Evolutionary conservation across 1,284 basidiomycete species (phyloP), one percentile per base, ranked within the genome.

Genomic region (Boletus smithii): DNA sequence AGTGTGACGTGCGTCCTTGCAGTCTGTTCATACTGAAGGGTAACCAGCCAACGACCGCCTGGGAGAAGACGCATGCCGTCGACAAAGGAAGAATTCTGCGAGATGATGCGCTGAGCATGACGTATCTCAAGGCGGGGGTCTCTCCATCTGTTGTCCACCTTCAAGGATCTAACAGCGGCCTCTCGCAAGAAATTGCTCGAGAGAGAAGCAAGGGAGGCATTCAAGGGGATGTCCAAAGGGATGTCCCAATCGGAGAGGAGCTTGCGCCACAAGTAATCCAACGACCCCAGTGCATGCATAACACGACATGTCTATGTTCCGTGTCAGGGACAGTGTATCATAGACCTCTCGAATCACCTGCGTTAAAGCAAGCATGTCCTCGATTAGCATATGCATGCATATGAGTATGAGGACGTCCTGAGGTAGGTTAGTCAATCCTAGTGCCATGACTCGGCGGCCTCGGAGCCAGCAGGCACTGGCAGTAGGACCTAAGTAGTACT

Each of bases 221-320:
- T 61, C 26, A 45, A 50, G 20, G 69, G 62, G 20, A 72, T 55
- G 48, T 73, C 69, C 20, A 74, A 48, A 8, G 69, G 67, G 3
- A 75, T 49, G 23, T 61, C 54, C 46, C 58, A 59, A 24, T 44
- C 33, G 3, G 47, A 44, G 38, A 61, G 46, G 17, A 57, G 39
- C 14, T 4, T 44, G 42, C 39, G 53, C 59, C 62, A 63, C n/a
- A 62, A 18, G 27, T 51, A 65, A 31, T 65, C 51, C 34, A 42
- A 34, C 17, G 60, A 58, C 8, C 49, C 62, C 8, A 60, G 46
- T 22, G 72, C 70, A 62, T 81, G 73, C 47, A 81, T 63, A 49
- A 67, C 72, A 72, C 75, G 76, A 70, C 74, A 74, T 63, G 76
- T 76, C 78, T 81, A 63, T 66, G 69, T 73, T 62, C 48, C 44